Evolutionary conservation across 2,329 filamentous ascomycete species (phyloP).

Genomic region (Colletotrichum incanum): DNA sequence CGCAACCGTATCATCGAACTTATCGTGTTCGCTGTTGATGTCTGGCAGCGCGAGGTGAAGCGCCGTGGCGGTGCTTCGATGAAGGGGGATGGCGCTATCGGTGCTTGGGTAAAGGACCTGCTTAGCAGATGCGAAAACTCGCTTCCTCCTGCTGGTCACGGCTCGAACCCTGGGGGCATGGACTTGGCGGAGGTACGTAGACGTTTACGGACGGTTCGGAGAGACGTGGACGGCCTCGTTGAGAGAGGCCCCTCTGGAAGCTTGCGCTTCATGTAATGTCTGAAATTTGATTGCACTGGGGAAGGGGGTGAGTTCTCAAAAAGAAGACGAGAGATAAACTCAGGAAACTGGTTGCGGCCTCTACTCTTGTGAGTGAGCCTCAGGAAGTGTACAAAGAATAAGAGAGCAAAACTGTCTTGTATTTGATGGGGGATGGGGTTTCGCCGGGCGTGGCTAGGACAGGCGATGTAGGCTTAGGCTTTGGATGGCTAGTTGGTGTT

Average conservation of each 20-base stretch:
- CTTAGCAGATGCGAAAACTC: conserved; percentile 66
- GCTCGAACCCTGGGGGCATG: conserved; percentile 61
- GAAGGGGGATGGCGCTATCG: conserved; percentile 57
- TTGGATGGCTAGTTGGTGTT: conserved; percentile 37
- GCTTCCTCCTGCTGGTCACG: conserved; percentile 57
- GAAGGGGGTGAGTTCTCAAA: conserved; percentile 1
- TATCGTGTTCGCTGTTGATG: conserved; percentile 65
- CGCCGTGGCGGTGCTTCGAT: conserved; percentile 59
- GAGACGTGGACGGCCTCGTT: conserved; percentile 61
- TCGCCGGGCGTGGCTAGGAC: conserved; percentile 38
- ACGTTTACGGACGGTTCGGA: conserved; percentile 59
- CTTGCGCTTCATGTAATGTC: conserved; percentile 62
- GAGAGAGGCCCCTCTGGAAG: conserved; percentile 60
- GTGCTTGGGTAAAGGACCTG: conserved; percentile 65
- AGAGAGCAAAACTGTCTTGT: conserved; percentile 19
- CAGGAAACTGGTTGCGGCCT: conserved; percentile 24
- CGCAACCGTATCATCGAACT: conserved; percentile 69
- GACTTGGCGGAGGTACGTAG: conserved; percentile 62
- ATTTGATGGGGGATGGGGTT: conserved; percentile 34
- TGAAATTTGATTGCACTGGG: conserved; percentile 14
- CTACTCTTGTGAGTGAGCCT: not conserved
- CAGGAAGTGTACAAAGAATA: conserved; percentile 38
- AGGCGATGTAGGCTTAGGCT: conserved; percentile 41
- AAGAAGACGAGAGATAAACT: conserved; percentile 12
- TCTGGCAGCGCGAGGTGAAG: conserved; percentile 66